These are phyloP conservation scores for Xylariaceae sp. DNA, from an alignment of 2,329 filamentous ascomycete species.

Conservation along the genomic window DNA sequence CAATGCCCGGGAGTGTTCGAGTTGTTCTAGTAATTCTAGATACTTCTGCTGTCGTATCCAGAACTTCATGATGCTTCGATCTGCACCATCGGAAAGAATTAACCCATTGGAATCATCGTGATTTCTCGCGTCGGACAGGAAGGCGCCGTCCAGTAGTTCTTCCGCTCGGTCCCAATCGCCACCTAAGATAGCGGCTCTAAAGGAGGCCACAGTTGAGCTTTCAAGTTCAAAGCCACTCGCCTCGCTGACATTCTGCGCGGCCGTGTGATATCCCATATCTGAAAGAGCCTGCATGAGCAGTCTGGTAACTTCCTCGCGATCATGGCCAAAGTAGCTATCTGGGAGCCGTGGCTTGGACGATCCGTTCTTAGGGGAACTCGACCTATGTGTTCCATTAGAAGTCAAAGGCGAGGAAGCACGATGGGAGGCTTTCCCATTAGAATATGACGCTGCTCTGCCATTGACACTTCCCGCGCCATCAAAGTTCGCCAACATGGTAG, in stretches of 20 bases:
- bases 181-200: slow-evolving; percentile 71
- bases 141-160: slow-evolving; percentile 60
- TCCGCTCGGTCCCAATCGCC: slow-evolving; percentile 87
- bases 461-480: slow-evolving; percentile 47
- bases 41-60: slow-evolving; percentile 91
- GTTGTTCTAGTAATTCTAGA: slow-evolving; percentile 76
- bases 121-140: slow-evolving; percentile 31
- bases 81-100: slow-evolving; percentile 67
- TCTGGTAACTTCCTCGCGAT: slow-evolving; percentile 86
- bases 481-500: slow-evolving; percentile 60
- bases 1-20: slow-evolving; percentile 68
- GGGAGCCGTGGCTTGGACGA: slow-evolving; percentile 36
- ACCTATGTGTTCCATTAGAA: slow-evolving; percentile 46
- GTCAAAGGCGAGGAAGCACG: slow-evolving; percentile 36
- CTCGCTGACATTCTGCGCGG: slow-evolving; percentile 67
- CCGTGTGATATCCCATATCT: slow-evolving; percentile 78
- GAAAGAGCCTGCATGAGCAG: slow-evolving; percentile 86
- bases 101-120: slow-evolving; percentile 51
- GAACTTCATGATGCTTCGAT: slow-evolving; percentile 77
- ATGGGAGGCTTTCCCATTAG: slow-evolving; percentile 52
- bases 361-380: slow-evolving; percentile 49
- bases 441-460: slow-evolving; percentile 46
- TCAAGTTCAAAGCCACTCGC: slow-evolving; percentile 89
- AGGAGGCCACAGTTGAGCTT: slow-evolving; percentile 77
- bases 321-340: slow-evolving; percentile 68